Conservation (phyloP, 2,329 filamentous ascomycete species). For the Bipolaris cookei region DNA sequence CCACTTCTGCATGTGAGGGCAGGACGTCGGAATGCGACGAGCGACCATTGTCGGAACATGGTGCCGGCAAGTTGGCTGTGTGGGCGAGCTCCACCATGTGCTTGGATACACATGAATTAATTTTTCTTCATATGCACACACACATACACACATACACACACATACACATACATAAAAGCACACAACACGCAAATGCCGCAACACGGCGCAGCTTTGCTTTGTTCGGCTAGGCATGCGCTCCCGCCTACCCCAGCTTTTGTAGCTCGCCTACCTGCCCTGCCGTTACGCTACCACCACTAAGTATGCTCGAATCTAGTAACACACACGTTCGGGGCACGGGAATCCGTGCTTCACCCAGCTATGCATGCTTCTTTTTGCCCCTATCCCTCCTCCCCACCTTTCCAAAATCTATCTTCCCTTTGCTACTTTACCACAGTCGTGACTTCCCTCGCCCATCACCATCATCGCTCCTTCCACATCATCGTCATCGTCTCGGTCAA, state of each 20-base stretch:
- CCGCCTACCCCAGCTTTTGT: conserved; percentile 13
- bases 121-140: too few relatives aligned
- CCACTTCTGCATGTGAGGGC: neutral
- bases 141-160: neutral
- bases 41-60: too few relatives aligned
- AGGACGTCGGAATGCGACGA: neutral
- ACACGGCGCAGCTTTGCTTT: neutral
- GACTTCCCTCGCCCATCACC: neutral
- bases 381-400: neutral
- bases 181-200: too few relatives aligned
- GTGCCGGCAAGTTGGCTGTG: neutral
- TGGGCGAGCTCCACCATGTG: neutral
- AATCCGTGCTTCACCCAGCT: conserved; percentile 1
- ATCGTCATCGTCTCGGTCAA: neutral
- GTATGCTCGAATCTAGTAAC: neutral
- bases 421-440: neutral
- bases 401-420: neutral
- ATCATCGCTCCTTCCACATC: neutral
- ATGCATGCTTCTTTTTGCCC: neutral
- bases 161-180: neutral
- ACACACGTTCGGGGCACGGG: neutral
- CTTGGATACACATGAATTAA: neutral
- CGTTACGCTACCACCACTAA: conserved; percentile 14
- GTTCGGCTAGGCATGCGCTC: conserved; percentile 12
- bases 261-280: conserved; percentile 7